Evolutionary conservation across 257 asterid species (phyloP).

Genomic region (Primulina huaijiensis): DNA sequence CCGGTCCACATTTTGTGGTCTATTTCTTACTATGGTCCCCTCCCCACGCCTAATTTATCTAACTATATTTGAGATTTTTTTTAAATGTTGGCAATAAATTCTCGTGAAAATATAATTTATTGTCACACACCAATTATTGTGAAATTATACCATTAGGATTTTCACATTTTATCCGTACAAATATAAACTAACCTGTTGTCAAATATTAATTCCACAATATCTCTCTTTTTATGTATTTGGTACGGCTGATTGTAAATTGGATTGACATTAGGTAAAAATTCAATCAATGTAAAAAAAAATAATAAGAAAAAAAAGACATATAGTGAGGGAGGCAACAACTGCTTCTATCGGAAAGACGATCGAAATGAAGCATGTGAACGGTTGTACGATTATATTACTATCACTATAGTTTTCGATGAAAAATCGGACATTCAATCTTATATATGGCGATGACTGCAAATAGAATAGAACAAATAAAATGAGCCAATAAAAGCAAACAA

Average conservation of each 20-base stretch:
- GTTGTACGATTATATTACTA: too few species aligned
- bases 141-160: neutral
- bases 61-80: conserved; percentile 9
- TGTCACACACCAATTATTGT: neutral
- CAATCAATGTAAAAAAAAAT: too few species aligned
- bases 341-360: too few species aligned
- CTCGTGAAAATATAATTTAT: conserved; percentile 18
- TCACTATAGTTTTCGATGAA: too few species aligned
- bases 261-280: too few species aligned
- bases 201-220: neutral
- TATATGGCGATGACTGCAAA: too few species aligned
- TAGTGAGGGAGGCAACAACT: too few species aligned
- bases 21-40: conserved; percentile 20
- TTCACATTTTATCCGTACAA: neutral
- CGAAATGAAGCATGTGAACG: too few species aligned
- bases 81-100: conserved; percentile 1
- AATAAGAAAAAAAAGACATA: too few species aligned
- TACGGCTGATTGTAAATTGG: neutral
- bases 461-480: too few species aligned
- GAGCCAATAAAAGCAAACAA: too few species aligned
- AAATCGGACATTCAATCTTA: too few species aligned
- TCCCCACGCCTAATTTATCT: conserved; percentile 19
- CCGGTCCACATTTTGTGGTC: conserved; percentile 16
- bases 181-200: neutral
- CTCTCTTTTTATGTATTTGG: neutral